Conservation (phyloP, 1,284 basidiomycete genomes). For the Pseudozyma sp. region DNA sequence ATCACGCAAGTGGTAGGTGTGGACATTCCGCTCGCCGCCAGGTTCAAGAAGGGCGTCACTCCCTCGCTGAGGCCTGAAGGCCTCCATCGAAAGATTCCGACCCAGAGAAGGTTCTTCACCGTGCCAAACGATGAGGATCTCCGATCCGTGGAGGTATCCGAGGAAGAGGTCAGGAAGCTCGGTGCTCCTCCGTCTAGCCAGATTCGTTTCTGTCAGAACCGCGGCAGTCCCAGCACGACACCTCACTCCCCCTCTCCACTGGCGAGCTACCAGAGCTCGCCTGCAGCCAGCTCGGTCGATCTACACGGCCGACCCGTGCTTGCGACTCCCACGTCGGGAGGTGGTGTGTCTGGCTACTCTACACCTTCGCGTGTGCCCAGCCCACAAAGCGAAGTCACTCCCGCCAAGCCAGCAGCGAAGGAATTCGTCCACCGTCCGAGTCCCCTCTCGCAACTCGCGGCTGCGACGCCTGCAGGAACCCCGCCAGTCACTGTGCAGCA, state of each 20-base stretch:
- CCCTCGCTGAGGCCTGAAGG: conserved; percentile 31
- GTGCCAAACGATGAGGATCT: conserved; percentile 49
- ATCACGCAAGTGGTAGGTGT: conserved; percentile 39
- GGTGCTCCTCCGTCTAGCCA: neutral
- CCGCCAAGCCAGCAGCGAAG: conserved; percentile 18
- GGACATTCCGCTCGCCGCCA: conserved; percentile 45
- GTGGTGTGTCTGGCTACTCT: conserved; percentile 24
- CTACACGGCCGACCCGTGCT: conserved; percentile 11
- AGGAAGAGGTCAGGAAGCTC: conserved; percentile 30
- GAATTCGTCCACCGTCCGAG: conserved; percentile 36
- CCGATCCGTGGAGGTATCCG: conserved; percentile 37
- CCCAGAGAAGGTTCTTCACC: conserved; percentile 40
- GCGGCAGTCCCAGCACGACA: conserved; percentile 1
- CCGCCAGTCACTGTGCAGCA: neutral
- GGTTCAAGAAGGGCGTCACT: conserved; percentile 35
- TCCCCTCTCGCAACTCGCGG: conserved; percentile 39
- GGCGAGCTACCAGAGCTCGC: conserved; percentile 14
- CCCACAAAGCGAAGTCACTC: conserved; percentile 17
- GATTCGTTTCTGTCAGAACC: neutral
- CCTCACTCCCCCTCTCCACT: neutral
- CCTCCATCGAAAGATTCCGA: conserved; percentile 36
- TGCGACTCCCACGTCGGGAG: conserved; percentile 12
- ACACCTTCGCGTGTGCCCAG: conserved; percentile 25
- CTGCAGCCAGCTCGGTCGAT: conserved; percentile 8
- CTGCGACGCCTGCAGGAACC: conserved; percentile 13